Evolutionary conservation across 306 rosid genomes (phyloP).

Genomic region (Ziziphus jujuba): DNA sequence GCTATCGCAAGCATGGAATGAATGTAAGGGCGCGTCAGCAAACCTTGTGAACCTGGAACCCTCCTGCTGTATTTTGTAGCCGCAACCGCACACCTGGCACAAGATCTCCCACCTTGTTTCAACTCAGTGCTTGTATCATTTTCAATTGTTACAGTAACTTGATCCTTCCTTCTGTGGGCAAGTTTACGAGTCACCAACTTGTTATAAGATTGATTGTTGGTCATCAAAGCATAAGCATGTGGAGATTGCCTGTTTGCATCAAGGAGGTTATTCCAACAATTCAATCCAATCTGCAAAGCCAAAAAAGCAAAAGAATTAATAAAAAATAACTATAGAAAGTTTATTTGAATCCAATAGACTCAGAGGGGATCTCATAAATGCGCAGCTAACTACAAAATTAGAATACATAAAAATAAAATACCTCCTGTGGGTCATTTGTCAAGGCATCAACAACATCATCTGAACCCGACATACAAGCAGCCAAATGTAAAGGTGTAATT

Average conservation of each 20-base stretch:
- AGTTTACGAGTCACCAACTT: constrained; percentile 64
- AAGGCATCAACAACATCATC: constrained; percentile 70
- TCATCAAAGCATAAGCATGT: constrained; percentile 65
- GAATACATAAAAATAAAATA: constrained; percentile 16
- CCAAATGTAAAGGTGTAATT: constrained; percentile 87
- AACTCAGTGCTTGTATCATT: constrained; percentile 32
- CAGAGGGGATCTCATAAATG: neutral
- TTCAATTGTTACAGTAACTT: constrained; percentile 59
- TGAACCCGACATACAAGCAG: constrained; percentile 66
- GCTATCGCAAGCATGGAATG: constrained; percentile 84
- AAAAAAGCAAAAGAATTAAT: neutral
- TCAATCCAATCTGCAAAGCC: constrained; percentile 65
- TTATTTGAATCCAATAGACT: no score
- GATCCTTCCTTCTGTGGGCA: constrained; percentile 54
- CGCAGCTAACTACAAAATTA: neutral
- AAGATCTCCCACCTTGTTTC: constrained; percentile 47
- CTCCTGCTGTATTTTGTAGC: constrained; percentile 43
- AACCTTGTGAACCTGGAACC: constrained; percentile 60
- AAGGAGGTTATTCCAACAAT: constrained; percentile 71
- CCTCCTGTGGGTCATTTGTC: constrained; percentile 86
- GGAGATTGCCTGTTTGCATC: constrained; percentile 81
- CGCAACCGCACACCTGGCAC: constrained; percentile 62
- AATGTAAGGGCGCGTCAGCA: constrained; percentile 68
- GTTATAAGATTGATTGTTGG: constrained; percentile 67
- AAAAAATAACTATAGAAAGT: neutral